These are phyloP conservation scores for Neostapfia colusana DNA, from an alignment of 176 grass and related monocot genomes.

Conservation along the genomic window DNA sequence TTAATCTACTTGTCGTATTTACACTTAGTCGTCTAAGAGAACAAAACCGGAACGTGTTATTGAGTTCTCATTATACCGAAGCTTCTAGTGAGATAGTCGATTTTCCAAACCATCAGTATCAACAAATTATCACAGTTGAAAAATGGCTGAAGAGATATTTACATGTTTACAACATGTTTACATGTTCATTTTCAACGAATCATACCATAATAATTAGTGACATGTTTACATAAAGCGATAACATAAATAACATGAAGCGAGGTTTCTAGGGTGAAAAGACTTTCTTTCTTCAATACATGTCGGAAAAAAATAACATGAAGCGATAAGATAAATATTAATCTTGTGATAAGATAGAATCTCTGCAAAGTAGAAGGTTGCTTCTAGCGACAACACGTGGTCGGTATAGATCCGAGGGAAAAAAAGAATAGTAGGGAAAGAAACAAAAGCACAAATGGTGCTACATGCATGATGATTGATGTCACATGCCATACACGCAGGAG, in stretches of 20 bases:
- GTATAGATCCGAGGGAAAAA: neutral
- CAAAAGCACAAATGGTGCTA: neutral
- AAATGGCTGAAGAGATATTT: neutral
- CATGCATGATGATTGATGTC: slow-evolving; percentile 33
- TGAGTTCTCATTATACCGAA: neutral
- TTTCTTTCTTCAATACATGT: neutral
- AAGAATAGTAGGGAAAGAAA: neutral
- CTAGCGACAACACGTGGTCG: neutral
- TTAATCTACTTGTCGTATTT: slow-evolving; percentile 1
- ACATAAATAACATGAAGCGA: no score
- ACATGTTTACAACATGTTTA: no score
- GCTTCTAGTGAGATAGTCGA: no score
- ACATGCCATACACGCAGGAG: slow-evolving; percentile 21
- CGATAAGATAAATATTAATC: neutral
- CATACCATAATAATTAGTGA: neutral
- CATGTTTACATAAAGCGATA: neutral
- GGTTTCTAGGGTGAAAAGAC: no score
- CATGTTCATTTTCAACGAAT: neutral
- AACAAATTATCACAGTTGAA: neutral
- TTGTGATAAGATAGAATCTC: neutral
- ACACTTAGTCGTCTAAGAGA: neutral
- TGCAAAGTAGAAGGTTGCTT: neutral
- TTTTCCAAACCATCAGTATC: neutral
- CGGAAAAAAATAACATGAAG: neutral
- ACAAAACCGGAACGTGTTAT: neutral